A percentile compares a stretch with the other conserved stretches of the same genome.
Conservation (phyloP, 176 grass and related monocot species). For the Bothriochloa decipiens region DNA sequence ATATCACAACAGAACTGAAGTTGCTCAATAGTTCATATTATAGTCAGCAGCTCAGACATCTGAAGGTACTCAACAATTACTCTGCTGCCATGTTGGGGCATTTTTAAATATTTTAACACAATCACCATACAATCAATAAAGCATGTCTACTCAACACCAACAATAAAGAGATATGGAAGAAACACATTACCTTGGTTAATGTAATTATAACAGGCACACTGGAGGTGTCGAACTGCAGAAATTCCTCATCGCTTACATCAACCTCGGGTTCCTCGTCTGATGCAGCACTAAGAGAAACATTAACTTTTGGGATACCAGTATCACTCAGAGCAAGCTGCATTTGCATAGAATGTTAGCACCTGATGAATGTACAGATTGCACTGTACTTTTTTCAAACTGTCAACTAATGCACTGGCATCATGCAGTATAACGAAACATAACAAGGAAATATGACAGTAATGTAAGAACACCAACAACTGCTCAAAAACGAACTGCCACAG, state of each 20-base stretch:
- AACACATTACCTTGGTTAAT: slow-evolving; percentile 70
- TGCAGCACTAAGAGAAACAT: slow-evolving; percentile 59
- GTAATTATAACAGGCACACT: slow-evolving; percentile 86
- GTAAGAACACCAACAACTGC: no score
- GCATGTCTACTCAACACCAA: background rate
- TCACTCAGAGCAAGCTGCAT: slow-evolving; percentile 82
- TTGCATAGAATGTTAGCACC: slow-evolving; percentile 16
- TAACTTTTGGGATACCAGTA: slow-evolving; percentile 93
- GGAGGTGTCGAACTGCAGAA: slow-evolving; percentile 93
- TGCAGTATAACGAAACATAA: slow-evolving; percentile 11
- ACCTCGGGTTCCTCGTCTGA: slow-evolving; percentile 80
- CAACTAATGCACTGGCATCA: slow-evolving; percentile 22
- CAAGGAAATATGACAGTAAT: slow-evolving; percentile 10
- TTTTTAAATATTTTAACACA: no score
- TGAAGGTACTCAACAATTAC: no score
- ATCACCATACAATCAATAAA: no score
- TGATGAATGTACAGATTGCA: slow-evolving; percentile 2
- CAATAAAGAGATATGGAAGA: background rate
- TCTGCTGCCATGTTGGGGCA: no score
- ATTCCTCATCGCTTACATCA: slow-evolving; percentile 81
- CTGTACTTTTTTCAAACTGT: background rate
- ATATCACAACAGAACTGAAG: no score
- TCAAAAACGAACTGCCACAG: no score
- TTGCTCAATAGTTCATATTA: no score
- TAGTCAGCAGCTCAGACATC: no score